Evolutionary conservation across 148 eudicot genomes (phyloP).

Genomic region (Nepenthes gracilis): DNA sequence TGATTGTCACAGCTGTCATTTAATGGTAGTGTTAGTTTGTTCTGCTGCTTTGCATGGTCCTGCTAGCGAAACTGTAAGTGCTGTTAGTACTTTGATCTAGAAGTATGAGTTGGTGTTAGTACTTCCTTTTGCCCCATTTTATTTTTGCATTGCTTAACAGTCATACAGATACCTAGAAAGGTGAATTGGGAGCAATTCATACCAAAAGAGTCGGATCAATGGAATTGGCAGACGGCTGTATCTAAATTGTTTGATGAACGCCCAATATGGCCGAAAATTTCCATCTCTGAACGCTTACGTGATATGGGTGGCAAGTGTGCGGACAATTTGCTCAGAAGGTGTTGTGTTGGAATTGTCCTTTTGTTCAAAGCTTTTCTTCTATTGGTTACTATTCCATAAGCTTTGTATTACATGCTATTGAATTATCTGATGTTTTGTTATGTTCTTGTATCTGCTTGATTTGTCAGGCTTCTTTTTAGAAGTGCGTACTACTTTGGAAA

Average conservation of each 20-base stretch:
- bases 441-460: conserved; percentile 2
- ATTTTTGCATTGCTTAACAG: conserved; percentile 33
- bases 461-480: conserved; percentile 68
- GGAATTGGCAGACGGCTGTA: conserved; percentile 65
- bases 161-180: conserved; percentile 78
- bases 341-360: background rate
- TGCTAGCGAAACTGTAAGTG: no score
- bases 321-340: conserved; percentile 59
- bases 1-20: no score
- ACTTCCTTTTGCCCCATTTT: no score
- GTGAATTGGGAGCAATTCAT: conserved; percentile 64
- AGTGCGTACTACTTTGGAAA: conserved; percentile 85
- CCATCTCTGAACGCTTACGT: conserved; percentile 61
- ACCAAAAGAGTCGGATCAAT: conserved; percentile 50
- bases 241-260: conserved; percentile 83
- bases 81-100: no score
- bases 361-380: background rate
- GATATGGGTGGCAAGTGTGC: conserved; percentile 50
- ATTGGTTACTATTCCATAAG: background rate
- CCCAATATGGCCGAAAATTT: conserved; percentile 75
- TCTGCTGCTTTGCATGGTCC: no score
- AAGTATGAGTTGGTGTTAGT: no score
- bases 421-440: no score
- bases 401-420: background rate
- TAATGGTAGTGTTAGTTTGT: no score